Evolutionary conservation across 139 green algal genomes (phyloP).

Genomic region (Trebouxia sp.): DNA sequence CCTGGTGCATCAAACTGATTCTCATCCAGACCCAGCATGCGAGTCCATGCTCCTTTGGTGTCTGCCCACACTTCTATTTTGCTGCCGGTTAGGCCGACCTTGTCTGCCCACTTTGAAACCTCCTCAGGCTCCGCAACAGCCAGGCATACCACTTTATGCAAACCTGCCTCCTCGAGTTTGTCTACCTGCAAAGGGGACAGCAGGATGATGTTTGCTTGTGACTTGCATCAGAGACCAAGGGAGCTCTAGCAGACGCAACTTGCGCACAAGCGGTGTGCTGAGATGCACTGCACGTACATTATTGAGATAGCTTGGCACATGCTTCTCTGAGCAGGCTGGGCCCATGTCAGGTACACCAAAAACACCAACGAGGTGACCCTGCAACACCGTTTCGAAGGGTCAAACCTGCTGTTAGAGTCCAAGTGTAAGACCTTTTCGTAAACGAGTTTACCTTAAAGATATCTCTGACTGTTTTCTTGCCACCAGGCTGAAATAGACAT

Average conservation of each 20-base stretch:
- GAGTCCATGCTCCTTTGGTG: slow-evolving; percentile 31
- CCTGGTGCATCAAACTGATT: not conserved
- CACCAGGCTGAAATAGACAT: slow-evolving; percentile 30
- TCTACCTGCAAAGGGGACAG: slow-evolving; percentile 10
- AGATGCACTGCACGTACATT: not conserved
- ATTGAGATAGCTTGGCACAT: slow-evolving; percentile 50
- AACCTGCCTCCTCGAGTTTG: slow-evolving; percentile 40
- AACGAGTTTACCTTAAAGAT: slow-evolving; percentile 45
- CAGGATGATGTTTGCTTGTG: not conserved
- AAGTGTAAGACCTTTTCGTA: not conserved
- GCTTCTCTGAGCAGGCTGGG: slow-evolving; percentile 50
- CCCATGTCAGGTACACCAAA: slow-evolving; percentile 63
- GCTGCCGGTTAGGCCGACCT: slow-evolving; percentile 17
- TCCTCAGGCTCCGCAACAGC: slow-evolving; percentile 33
- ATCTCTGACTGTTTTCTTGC: slow-evolving; percentile 34
- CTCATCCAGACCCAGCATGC: slow-evolving; percentile 28
- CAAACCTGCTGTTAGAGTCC: too few relatives aligned
- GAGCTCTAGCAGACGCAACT: not conserved
- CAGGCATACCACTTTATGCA: slow-evolving; percentile 49
- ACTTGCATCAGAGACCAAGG: not conserved
- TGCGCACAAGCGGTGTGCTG: not conserved
- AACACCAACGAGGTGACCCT: slow-evolving; percentile 46
- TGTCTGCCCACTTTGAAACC: slow-evolving; percentile 44
- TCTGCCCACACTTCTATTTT: slow-evolving; percentile 24
- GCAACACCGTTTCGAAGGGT: not conserved